These are phyloP conservation scores for Allantophomopsis cytisporea DNA, from an alignment of 2,329 filamentous ascomycete genomes.

Conservation along the genomic window DNA sequence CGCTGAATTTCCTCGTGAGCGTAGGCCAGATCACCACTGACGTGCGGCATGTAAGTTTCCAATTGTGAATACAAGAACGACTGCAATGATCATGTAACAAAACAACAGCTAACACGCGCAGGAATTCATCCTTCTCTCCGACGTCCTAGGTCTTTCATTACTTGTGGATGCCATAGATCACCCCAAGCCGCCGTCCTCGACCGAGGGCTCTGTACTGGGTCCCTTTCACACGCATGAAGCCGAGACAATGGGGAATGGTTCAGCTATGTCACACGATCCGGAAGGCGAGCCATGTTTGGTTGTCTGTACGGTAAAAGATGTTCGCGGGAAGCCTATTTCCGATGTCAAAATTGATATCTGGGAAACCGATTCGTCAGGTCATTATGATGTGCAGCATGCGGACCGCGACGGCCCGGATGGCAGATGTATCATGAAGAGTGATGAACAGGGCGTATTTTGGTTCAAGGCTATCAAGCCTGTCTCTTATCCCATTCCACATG, in stretches of 20 bases:
- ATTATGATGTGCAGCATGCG: constrained; percentile 70
- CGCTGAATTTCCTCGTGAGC: constrained; percentile 55
- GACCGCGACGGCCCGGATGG: constrained; percentile 53
- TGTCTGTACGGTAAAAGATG: constrained; percentile 59
- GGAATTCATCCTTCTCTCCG: constrained; percentile 75
- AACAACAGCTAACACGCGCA: constrained; percentile 12
- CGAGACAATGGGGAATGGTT: constrained; percentile 38
- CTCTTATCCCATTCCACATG: constrained; percentile 72
- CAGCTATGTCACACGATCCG: constrained; percentile 52
- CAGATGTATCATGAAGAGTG: constrained; percentile 55
- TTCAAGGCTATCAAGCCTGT: constrained; percentile 78
- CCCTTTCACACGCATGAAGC: constrained; percentile 79
- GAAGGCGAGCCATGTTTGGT: constrained; percentile 58
- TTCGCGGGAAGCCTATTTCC: constrained; percentile 43
- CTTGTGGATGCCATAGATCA: constrained; percentile 76
- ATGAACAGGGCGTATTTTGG: constrained; percentile 65
- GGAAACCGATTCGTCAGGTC: constrained; percentile 71
- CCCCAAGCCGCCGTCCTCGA: constrained; percentile 56
- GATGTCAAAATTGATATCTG: constrained; percentile 68
- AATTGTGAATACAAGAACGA: neutral
- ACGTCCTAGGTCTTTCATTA: constrained; percentile 66
- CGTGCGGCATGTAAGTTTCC: constrained; percentile 48
- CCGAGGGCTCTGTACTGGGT: constrained; percentile 69
- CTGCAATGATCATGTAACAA: too few relatives aligned
- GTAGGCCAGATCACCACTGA: constrained; percentile 64